phyloP scores from a whole-genome alignment of 2,329 filamentous ascomycete genomes.

The Stromatinia cepivora region DNA sequence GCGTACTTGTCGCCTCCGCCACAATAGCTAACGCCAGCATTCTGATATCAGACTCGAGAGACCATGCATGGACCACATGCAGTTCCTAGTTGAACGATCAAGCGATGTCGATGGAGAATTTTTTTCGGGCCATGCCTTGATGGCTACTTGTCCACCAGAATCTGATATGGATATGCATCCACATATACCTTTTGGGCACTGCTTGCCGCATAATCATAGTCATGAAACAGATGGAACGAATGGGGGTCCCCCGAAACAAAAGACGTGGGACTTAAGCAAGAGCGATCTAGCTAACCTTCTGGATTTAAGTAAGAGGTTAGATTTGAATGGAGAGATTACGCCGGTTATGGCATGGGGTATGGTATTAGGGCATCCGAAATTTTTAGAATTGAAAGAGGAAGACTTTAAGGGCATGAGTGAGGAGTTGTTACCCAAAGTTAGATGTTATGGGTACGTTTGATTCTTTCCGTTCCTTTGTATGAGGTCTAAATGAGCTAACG shows the following conservation, averaged over 20 bases:
- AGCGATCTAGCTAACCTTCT: constrained; percentile 78
- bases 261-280: constrained; percentile 78
- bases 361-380: constrained; percentile 70
- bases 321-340: constrained; percentile 87
- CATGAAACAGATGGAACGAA: not conserved
- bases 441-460: constrained; percentile 83
- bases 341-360: constrained; percentile 94
- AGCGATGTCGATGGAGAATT: constrained; percentile 59
- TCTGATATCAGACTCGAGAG: constrained; percentile 71
- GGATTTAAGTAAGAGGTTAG: constrained; percentile 77
- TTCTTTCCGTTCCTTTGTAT: constrained; percentile 11
- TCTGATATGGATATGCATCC: constrained; percentile 46
- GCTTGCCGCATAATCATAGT: constrained; percentile 26
- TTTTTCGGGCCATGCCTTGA: constrained; percentile 85
- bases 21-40: constrained; percentile 50
- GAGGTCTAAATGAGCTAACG: constrained; percentile 29
- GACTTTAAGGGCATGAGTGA: constrained; percentile 73
- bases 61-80: constrained; percentile 89
- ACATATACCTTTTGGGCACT: constrained; percentile 55
- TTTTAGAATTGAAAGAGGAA: constrained; percentile 61
- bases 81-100: constrained; percentile 67
- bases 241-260: constrained; percentile 37
- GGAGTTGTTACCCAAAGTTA: constrained; percentile 75
- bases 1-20: constrained; percentile 67
- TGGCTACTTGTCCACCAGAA: constrained; percentile 81